A percentile compares a stretch with the other conserved stretches of the same genome.
Evolutionary conservation across 1,284 basidiomycete species (phyloP).

Genomic region (Boletus mariae): DNA sequence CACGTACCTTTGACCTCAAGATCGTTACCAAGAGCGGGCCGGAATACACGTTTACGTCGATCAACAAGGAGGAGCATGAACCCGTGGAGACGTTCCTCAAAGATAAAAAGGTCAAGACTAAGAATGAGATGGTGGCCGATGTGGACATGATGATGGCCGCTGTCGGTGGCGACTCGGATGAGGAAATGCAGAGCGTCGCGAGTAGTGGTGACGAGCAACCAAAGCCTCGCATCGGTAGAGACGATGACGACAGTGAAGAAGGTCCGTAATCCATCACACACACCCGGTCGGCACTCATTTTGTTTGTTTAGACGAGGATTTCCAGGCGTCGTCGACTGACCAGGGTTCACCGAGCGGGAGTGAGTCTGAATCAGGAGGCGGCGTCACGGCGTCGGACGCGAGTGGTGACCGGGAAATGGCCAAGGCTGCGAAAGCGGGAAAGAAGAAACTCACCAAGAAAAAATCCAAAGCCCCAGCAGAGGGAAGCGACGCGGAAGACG

Average conservation of each 20-base stretch:
- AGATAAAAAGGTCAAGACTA: constrained; percentile 89
- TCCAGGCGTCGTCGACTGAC: constrained; percentile 81
- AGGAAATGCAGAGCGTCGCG: constrained; percentile 78
- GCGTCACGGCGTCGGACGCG: constrained; percentile 75
- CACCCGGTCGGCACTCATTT: constrained; percentile 2
- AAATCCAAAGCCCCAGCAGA: constrained; percentile 37
- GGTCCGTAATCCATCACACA: constrained; percentile 44
- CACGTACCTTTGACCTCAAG: constrained; percentile 93
- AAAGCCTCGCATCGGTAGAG: constrained; percentile 49
- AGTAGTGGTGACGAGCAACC: constrained; percentile 66
- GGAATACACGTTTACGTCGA: constrained; percentile 87
- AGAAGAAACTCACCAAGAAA: constrained; percentile 38
- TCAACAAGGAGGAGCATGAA: constrained; percentile 96
- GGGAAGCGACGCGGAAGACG: constrained; percentile 37
- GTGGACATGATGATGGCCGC: constrained; percentile 72
- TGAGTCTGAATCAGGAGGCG: constrained; percentile 60
- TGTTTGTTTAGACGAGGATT: constrained; percentile 69
- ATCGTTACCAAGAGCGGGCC: constrained; percentile 81
- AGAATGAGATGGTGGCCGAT: constrained; percentile 95
- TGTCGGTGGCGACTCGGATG: constrained; percentile 73
- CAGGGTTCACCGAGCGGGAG: constrained; percentile 78
- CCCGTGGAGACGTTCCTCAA: constrained; percentile 82
- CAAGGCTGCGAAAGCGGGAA: constrained; percentile 43
- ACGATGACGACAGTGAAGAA: constrained; percentile 79
- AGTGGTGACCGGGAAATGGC: constrained; percentile 66